Percentiles rank a stretch among this genome's conserved stretches.
These are phyloP conservation scores for Pseudoneurospora amorphoporcata DNA, from an alignment of 495 filamentous ascomycete species.

Conservation along the genomic window DNA sequence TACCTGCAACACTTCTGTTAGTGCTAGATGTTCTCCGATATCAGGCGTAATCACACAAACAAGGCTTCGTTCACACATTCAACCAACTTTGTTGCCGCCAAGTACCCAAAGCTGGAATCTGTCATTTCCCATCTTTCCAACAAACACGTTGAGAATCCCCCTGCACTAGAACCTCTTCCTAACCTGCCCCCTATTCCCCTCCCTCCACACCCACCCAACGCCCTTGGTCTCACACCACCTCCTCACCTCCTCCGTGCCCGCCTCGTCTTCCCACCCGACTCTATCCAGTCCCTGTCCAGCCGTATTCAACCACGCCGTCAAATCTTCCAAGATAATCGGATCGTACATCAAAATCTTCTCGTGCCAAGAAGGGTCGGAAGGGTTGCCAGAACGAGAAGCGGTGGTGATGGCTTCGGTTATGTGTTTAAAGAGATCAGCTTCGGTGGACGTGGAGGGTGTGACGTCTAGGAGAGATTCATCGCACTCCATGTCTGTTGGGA, in stretches of 20 bases:
- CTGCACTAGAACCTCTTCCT: conserved; percentile 34
- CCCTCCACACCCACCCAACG: conserved; percentile 58
- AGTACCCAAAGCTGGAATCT: not conserved
- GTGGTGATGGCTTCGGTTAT: conserved; percentile 57
- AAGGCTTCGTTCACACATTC: not conserved
- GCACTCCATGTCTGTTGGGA: conserved; percentile 20
- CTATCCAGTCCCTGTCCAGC: conserved; percentile 54
- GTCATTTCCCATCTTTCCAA: too few relatives aligned
- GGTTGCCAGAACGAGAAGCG: conserved; percentile 40
- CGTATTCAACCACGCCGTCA: conserved; percentile 73
- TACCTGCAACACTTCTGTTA: too few relatives aligned
- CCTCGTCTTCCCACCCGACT: conserved; percentile 55
- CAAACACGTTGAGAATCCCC: not conserved
- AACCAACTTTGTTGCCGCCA: not conserved
- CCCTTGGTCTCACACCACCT: conserved; percentile 80
- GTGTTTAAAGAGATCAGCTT: conserved; percentile 40
- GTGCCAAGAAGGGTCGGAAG: conserved; percentile 55
- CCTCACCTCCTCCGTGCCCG: conserved; percentile 49
- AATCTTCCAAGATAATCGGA: conserved; percentile 79
- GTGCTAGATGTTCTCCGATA: too few relatives aligned
- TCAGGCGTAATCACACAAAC: too few relatives aligned
- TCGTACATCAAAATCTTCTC: conserved; percentile 94
- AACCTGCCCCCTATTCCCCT: conserved; percentile 33
- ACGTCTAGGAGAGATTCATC: conserved; percentile 28
- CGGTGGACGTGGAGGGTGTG: conserved; percentile 23